Evolutionary conservation across 192 early-diverging fungal genomes (phyloP).

Genomic region (Bifiguratus adelaidae): DNA sequence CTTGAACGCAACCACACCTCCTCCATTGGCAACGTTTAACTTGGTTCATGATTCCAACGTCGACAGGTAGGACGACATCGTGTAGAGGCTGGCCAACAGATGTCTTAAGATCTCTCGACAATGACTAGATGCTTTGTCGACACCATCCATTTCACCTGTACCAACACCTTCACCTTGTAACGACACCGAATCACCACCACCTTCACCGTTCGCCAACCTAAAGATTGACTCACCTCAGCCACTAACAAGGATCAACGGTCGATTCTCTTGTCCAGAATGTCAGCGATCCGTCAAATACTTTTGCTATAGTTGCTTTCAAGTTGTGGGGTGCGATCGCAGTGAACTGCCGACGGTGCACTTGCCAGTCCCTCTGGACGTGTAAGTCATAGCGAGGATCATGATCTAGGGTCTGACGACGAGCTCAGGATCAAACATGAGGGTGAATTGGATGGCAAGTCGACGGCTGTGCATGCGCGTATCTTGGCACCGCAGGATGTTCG

Average conservation of each 20-base stretch:
- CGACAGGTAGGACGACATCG: too few species aligned
- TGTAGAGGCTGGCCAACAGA: too few species aligned
- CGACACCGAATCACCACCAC: neutral
- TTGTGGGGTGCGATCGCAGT: constrained; percentile 31
- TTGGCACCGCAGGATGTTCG: constrained; percentile 58
- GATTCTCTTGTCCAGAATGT: constrained; percentile 42
- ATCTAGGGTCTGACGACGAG: neutral
- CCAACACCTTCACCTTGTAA: too few species aligned
- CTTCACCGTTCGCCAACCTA: constrained; percentile 1
- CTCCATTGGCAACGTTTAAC: too few species aligned
- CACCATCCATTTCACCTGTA: too few species aligned
- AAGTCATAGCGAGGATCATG: constrained; percentile 11
- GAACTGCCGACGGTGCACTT: constrained; percentile 50
- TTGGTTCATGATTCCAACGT: too few species aligned
- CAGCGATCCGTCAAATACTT: constrained; percentile 56
- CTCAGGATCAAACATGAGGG: constrained; percentile 62
- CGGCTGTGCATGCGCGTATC: constrained; percentile 75
- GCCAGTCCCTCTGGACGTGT: constrained; percentile 64
- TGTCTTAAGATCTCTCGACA: too few species aligned
- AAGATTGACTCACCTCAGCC: too few species aligned
- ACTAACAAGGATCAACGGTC: constrained; percentile 2
- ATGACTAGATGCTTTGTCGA: too few species aligned
- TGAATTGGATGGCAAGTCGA: constrained; percentile 80
- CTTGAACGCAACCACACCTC: too few species aligned
- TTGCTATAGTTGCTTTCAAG: constrained; percentile 58